Evolutionary conservation across 306 rosid genomes (phyloP), one percentile per base, ranked within the genome.

Genomic region (Castanea sativa): DNA sequence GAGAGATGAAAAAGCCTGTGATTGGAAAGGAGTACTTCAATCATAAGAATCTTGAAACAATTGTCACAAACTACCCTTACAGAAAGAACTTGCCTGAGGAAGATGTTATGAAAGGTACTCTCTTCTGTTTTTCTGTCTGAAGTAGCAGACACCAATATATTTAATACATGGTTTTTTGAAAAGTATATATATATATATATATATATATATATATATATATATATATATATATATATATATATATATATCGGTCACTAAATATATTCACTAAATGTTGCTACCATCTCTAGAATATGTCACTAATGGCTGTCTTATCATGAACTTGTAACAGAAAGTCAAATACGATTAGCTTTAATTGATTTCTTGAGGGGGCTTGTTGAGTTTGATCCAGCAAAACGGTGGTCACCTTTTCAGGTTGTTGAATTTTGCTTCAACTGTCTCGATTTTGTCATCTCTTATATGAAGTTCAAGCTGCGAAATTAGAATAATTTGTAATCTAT

Each of bases 391-490:
- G 88, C 93, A 74, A 96, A 93, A 79, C 94, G 99, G 78, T 96
- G 99, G 99, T 96, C 99, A 21, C 99, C 99, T 63, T 83, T 90
- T 83, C 99, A 96, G 98, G 99, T 96, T 83, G 63, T 77, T 76
- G 68, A 55, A 23, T 52, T 67, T 55, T 35, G 25, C 60, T 68
- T 59, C 83, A 21, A 61, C 65, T 71, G 51, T 71, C 29, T 49
- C 6, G 23, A 29, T 74, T 65, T 52, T 30, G 49, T 70, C 78
- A 14, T 74, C 35, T 14, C 29, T 35, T 55, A 74, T 69, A 73
- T 78, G 60, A 80, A 83, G 59, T 76, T 80, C 67, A 55, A 49
- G 61, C 69, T 65, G 30, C 57, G 32, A 55, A 78, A 75, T 87
- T 89, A 52, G 76, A 82, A 41, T 76, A 82, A 41, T 76, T 81